Conservation (phyloP, 345 rosid genomes). For the Brassica napus region DNA sequence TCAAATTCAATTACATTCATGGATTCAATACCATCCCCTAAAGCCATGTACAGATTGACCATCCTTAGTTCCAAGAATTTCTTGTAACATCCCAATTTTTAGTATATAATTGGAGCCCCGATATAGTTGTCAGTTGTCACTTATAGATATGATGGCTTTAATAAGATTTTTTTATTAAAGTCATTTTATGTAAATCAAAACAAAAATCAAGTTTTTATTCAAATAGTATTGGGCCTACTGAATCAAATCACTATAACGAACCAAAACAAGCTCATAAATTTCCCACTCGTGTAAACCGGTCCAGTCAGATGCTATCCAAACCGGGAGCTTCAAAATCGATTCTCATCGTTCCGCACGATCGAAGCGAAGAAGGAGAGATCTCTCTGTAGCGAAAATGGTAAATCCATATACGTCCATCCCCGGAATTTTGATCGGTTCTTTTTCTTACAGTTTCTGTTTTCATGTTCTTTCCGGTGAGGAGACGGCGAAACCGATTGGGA, state of each 20-base stretch:
- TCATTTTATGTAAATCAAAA: too few species aligned
- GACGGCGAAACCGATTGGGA: constrained; percentile 70
- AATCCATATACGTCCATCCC: background rate
- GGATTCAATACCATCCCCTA: too few species aligned
- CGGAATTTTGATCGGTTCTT: background rate
- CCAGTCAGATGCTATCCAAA: background rate
- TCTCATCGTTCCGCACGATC: constrained; percentile 19
- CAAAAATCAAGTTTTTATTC: too few species aligned
- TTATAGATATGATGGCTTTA: too few species aligned
- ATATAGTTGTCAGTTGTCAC: too few species aligned
- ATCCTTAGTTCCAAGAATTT: too few species aligned
- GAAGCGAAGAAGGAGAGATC: constrained; percentile 17
- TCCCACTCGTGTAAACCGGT: background rate
- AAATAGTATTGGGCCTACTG: background rate
- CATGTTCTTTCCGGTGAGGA: constrained; percentile 33
- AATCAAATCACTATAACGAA: background rate
- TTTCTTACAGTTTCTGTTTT: background rate
- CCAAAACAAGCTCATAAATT: background rate
- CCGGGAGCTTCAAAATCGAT: background rate
- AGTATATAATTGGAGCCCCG: too few species aligned
- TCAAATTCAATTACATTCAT: too few species aligned
- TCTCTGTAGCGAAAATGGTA: constrained; percentile 23
- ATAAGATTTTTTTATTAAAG: too few species aligned
- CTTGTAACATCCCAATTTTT: too few species aligned
- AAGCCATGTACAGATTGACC: too few species aligned